Base-by-base conservation (phyloP, 2,329 filamentous ascomycete genomes). In the Paecilomyces formosus region DNA sequence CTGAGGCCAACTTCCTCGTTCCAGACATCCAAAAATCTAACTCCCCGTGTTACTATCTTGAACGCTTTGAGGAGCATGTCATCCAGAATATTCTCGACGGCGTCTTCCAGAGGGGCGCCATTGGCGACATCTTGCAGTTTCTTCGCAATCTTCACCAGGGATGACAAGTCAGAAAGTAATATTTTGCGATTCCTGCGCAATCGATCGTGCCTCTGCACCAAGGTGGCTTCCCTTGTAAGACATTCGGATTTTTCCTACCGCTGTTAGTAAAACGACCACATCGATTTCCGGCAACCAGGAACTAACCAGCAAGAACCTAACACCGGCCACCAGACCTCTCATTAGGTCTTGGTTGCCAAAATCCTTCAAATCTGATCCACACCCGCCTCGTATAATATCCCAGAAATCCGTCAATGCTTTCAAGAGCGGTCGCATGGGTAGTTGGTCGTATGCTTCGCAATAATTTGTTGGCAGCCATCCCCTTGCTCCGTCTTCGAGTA, bases 381-480 rank as follows among this genome's bases (percentile, higher is more conserved):
- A 86, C 31, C 89, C 89, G 68, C 88, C 90, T 67, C 89, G 83
- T 65, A 96, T 82, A 56, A 96, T 78, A 71, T 97, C 92, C 92
- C 92, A 97, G 61, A 97, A 92, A 70, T 94, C 90, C 13, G 94
- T 85, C 61, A 97, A 79, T 0, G 92, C 91, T 66, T 90, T 92
- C 35, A 99, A 80, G 22, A 99, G 81, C 62, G 86, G 92, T 57
- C 87, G 85, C 81, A 97, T 92, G 63, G 92, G 87, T 22, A 91
- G 85, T 53, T 93, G 91, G 64, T 97, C 90, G 72, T 97, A 99
- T 9, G 90, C 84, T 71, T 97, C 92, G 78, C 94, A 99, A 73
- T 97, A 99, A 74, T 99, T 99, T 8, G 94, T 99, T 2, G 94
- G 94, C 60, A 99, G 79, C 94, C 94, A 99, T 62, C 94, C 94